A percentile compares a stretch with the other conserved stretches of the same genome.
Conservation (phyloP, 768 basidiomycete species). For the Suillus decipiens region DNA sequence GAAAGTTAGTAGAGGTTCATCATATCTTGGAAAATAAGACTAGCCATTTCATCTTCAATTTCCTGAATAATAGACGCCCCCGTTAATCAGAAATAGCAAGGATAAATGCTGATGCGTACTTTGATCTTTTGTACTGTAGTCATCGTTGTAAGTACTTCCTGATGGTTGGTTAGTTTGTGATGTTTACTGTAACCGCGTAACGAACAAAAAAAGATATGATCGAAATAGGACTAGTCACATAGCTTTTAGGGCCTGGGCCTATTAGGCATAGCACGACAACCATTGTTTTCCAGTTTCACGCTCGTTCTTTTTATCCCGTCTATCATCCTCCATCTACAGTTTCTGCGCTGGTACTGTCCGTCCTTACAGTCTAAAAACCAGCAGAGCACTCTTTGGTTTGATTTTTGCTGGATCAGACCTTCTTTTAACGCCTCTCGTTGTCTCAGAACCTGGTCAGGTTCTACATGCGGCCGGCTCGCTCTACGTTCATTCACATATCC, state of each 20-base stretch:
- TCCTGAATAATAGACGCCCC: constrained; percentile 48
- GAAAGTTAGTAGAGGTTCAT: constrained; percentile 1
- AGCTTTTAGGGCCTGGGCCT: constrained; percentile 4
- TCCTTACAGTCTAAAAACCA: constrained; percentile 17
- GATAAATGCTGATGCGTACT: constrained; percentile 39
- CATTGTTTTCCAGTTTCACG: neutral
- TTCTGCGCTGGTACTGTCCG: constrained; percentile 22
- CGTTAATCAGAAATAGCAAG: constrained; percentile 15
- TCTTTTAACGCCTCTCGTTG: constrained; percentile 29
- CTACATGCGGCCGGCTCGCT: constrained; percentile 39
- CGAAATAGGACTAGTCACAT: constrained; percentile 11
- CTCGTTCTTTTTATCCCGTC: neutral
- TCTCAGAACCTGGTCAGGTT: constrained; percentile 17
- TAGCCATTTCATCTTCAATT: constrained; percentile 97
- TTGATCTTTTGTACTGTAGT: constrained; percentile 92
- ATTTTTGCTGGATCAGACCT: constrained; percentile 9
- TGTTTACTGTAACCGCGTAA: constrained; percentile 12
- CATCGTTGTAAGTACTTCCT: constrained; percentile 42
- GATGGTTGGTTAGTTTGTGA: neutral
- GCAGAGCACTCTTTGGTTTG: neutral
- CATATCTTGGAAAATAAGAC: constrained; percentile 26
- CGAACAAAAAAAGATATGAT: constrained; percentile 5
- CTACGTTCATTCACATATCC: constrained; percentile 26
- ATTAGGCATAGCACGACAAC: constrained; percentile 9
- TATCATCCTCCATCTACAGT: constrained; percentile 16